Evolutionary conservation across 2,329 filamentous ascomycete species (phyloP).

Genomic region (Sporothrix variecibatus): DNA sequence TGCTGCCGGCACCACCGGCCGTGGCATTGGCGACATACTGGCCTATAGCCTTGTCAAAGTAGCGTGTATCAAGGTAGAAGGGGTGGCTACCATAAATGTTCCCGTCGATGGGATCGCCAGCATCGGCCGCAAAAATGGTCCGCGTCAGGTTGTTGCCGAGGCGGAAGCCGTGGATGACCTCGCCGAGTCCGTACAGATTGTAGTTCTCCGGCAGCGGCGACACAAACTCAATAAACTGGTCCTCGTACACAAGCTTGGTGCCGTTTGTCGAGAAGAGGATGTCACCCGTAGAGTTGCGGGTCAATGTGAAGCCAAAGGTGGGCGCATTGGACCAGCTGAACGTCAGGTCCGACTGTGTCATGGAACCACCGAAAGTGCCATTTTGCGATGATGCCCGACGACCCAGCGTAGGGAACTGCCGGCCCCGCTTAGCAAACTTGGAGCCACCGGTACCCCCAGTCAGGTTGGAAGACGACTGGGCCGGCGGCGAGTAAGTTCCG

Average conservation of each 20-base stretch:
- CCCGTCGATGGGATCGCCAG: slow-evolving; percentile 46
- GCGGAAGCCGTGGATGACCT: slow-evolving; percentile 69
- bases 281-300: slow-evolving; percentile 45
- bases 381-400: not conserved
- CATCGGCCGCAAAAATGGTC: slow-evolving; percentile 30
- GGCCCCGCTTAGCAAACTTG: not conserved
- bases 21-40: slow-evolving; percentile 58
- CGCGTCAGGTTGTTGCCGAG: slow-evolving; percentile 73
- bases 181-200: slow-evolving; percentile 76
- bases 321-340: slow-evolving; percentile 55
- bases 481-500: slow-evolving; percentile 17
- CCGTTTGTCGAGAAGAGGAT: slow-evolving; percentile 70
- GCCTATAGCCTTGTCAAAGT: slow-evolving; percentile 59
- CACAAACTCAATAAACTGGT: slow-evolving; percentile 72
- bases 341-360: slow-evolving; percentile 48
- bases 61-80: slow-evolving; percentile 70
- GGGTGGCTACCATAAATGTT: slow-evolving; percentile 68
- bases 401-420: not conserved
- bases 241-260: slow-evolving; percentile 70
- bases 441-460: not conserved
- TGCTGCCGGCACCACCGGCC: slow-evolving; percentile 35
- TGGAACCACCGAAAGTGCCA: slow-evolving; percentile 25
- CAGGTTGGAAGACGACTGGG: not conserved
- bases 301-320: slow-evolving; percentile 51
- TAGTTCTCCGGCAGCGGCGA: slow-evolving; percentile 69